Percentiles rank a stretch among this genome's conserved stretches.
These are phyloP conservation scores for Penicillium odoratum DNA, from an alignment of 495 filamentous ascomycete species.

Conservation along the genomic window DNA sequence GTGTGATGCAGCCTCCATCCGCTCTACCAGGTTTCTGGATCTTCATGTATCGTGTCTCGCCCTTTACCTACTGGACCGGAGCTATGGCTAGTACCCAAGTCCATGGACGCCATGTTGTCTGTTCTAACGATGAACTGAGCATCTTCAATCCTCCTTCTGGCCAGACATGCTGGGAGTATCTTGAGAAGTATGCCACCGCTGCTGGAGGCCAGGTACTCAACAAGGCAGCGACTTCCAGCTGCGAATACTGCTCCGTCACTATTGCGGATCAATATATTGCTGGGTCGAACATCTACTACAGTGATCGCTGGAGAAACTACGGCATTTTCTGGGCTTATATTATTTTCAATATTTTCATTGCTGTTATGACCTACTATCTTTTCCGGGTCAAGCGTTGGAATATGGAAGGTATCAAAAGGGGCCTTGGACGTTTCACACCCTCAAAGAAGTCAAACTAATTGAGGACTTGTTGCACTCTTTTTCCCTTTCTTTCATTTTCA, in stretches of 20 bases:
- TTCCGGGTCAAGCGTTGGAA: slow-evolving; percentile 44
- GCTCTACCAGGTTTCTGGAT: slow-evolving; percentile 65
- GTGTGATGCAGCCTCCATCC: slow-evolving; percentile 58
- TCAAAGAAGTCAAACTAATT: slow-evolving; percentile 17
- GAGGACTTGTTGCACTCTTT: neutral
- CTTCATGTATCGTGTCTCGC: slow-evolving; percentile 68
- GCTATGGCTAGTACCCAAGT: slow-evolving; percentile 62
- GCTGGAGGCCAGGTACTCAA: slow-evolving; percentile 57
- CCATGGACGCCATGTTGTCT: slow-evolving; percentile 58
- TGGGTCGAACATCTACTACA: slow-evolving; percentile 49
- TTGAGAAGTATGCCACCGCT: slow-evolving; percentile 48
- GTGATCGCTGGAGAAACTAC: slow-evolving; percentile 69
- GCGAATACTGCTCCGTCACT: slow-evolving; percentile 59
- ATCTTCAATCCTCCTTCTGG: slow-evolving; percentile 53
- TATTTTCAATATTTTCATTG: slow-evolving; percentile 67
- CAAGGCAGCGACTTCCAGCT: slow-evolving; percentile 50
- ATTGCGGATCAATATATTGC: slow-evolving; percentile 64
- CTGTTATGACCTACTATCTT: slow-evolving; percentile 48
- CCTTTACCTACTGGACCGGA: slow-evolving; percentile 63
- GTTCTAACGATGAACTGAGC: slow-evolving; percentile 61
- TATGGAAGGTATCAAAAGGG: slow-evolving; percentile 24
- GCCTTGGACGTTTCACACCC: slow-evolving; percentile 11
- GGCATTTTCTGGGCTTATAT: slow-evolving; percentile 71
- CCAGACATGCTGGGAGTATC: slow-evolving; percentile 59
- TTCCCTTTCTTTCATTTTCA: slow-evolving; percentile 1